These are phyloP conservation scores for Rosa lucieae DNA, from an alignment of 306 rosid species.

Conservation along the genomic window DNA sequence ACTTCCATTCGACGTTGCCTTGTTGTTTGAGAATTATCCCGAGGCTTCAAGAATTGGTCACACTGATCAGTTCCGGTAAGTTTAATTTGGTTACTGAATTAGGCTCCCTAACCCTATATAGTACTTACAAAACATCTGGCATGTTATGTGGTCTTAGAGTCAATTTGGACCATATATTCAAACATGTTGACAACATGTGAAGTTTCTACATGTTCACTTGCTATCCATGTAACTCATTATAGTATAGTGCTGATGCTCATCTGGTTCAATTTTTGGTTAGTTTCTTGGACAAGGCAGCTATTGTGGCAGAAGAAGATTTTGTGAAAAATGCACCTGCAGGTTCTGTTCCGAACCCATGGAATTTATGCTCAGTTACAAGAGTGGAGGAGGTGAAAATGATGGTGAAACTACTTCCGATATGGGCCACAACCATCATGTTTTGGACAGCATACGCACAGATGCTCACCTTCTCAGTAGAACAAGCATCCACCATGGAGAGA, in stretches of 20 bases:
- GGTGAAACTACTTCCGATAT: constrained; percentile 74
- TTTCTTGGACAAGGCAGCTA: constrained; percentile 84
- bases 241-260: background rate
- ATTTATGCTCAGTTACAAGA: constrained; percentile 68
- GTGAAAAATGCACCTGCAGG: constrained; percentile 32
- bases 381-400: constrained; percentile 95
- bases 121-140: too few relatives aligned
- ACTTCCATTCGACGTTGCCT: too few relatives aligned
- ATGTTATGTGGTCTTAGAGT: too few relatives aligned
- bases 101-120: too few relatives aligned
- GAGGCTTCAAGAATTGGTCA: too few relatives aligned
- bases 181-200: background rate
- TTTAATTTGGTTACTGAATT: too few relatives aligned
- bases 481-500: constrained; percentile 89
- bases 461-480: constrained; percentile 95
- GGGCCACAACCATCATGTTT: constrained; percentile 94
- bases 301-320: constrained; percentile 58
- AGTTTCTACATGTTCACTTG: background rate
- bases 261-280: constrained; percentile 29
- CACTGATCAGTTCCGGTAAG: too few relatives aligned
- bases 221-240: background rate
- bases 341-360: constrained; percentile 71
- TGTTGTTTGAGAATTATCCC: too few relatives aligned
- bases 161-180: too few relatives aligned
- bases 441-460: constrained; percentile 92